These are phyloP conservation scores for Pleurotus giganteus DNA, from an alignment of 768 basidiomycete genomes.

Conservation along the genomic window DNA sequence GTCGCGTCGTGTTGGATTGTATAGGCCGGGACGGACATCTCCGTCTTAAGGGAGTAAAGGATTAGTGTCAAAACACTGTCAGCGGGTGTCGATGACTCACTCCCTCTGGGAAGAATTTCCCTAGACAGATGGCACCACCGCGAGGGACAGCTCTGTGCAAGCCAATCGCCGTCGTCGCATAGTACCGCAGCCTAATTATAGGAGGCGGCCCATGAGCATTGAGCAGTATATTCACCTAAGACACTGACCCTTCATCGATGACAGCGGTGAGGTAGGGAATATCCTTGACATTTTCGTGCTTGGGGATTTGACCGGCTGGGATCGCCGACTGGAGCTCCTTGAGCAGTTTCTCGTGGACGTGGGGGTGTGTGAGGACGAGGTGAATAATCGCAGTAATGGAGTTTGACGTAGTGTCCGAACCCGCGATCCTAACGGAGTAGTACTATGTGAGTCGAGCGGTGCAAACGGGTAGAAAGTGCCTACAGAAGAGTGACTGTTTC, in stretches of 20 bases:
- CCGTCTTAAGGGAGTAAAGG: slow-evolving; percentile 19
- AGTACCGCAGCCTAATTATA: slow-evolving; percentile 24
- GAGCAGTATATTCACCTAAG: neutral
- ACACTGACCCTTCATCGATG: slow-evolving; percentile 25
- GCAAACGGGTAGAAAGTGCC: slow-evolving; percentile 2
- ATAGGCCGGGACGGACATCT: slow-evolving; percentile 33
- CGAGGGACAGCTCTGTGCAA: slow-evolving; percentile 29
- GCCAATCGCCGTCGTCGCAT: slow-evolving; percentile 35
- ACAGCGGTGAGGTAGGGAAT: slow-evolving; percentile 25
- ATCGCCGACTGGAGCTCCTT: slow-evolving; percentile 14
- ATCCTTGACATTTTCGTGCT: slow-evolving; percentile 23
- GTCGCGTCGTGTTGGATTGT: slow-evolving; percentile 28
- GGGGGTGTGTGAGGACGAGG: slow-evolving; percentile 21
- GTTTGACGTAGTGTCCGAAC: slow-evolving; percentile 33
- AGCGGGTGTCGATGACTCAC: slow-evolving; percentile 15
- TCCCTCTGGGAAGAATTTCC: slow-evolving; percentile 27
- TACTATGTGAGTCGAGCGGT: neutral
- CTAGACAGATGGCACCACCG: slow-evolving; percentile 22
- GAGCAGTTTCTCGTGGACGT: slow-evolving; percentile 21
- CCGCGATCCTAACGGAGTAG: slow-evolving; percentile 25
- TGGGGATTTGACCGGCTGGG: slow-evolving; percentile 11
- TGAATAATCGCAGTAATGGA: slow-evolving; percentile 28
- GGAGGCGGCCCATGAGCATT: neutral
- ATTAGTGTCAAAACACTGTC: neutral
- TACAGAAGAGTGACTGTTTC: slow-evolving; percentile 28